Base-by-base conservation (phyloP, 1,139 yeast genomes). In the Citeromyces hawaiiensis region DNA sequence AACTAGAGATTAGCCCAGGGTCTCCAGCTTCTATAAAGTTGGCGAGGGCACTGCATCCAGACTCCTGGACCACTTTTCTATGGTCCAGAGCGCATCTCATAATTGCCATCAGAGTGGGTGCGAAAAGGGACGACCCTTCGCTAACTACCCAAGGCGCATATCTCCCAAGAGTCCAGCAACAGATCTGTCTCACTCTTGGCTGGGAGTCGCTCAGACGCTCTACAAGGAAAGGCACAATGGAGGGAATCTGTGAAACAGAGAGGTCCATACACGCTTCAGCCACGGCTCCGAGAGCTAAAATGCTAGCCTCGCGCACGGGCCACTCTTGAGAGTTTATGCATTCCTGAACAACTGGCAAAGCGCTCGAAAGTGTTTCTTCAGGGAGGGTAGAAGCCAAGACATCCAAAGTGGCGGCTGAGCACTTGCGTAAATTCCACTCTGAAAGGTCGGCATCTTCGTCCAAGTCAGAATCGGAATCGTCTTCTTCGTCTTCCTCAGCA, bases 121-220 rank as follows among this genome's bases (percentile, higher is more conserved):
- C 66, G 54, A 83, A 80, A 51, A 81, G 80, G 35, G 63, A 67
- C 41, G 63, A 65, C 2, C 81, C 81, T 52, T 80, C 85, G 16
- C 67, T 67, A 40, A 80, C 70, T 15, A 88, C 82, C 96, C 96
- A 88, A 3, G 72, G 53, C 1, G 94, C 72, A 55, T 79, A 91
- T 43, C 97, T 69, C 35, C 95, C 82, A 39, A 91, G 63, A 0
- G 97, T 85, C 98, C 98, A 91, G 62, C 97, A 88, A 0, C 95
- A 67, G 41, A 91, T 91, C 57, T 86, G 94, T 48, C 97, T 71
- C 8, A 91, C 95, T 36, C 94, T 72, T 6, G 95, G 81, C 59
- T 87, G 83, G 11, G 63, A 59, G 56, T 88, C 96, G 42, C 67
- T 67, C 45, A 88, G 61, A 51, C 94, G 69, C 42, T 86, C 86